phyloP scores from a whole-genome alignment of 345 rosid genomes.

The Rhodamnia rubescens region DNA sequence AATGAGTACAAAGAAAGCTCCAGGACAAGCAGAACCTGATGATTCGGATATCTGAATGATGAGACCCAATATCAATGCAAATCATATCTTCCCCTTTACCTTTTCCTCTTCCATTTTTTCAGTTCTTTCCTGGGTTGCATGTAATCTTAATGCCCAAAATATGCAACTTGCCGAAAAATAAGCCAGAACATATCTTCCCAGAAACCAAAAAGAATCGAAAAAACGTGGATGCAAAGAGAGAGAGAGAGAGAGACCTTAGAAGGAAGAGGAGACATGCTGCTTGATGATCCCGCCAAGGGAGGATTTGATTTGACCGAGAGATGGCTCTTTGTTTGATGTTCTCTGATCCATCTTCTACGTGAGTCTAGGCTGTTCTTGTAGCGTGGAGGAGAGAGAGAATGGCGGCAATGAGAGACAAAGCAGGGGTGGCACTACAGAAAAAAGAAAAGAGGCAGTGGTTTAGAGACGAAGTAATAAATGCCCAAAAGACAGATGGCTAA shows the following conservation, averaged over 20 bases:
- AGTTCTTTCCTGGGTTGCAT: not conserved
- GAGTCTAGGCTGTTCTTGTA: not conserved
- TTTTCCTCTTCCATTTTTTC: not conserved
- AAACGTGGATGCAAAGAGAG: not conserved
- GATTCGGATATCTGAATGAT: not conserved
- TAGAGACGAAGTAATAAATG: not conserved
- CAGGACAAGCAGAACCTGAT: not conserved
- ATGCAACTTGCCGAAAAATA: not conserved
- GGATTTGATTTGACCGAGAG: not conserved
- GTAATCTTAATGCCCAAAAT: not conserved
- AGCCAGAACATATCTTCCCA: not conserved
- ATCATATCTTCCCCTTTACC: not conserved
- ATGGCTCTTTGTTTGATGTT: not conserved
- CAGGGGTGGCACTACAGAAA: not conserved
- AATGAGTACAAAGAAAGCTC: not conserved
- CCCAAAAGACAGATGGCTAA: not conserved
- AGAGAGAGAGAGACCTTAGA: not conserved
- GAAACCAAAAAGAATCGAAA: not conserved
- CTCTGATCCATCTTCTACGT: not conserved
- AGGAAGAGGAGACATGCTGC: not conserved
- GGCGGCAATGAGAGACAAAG: not conserved
- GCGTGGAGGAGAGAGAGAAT: not conserved
- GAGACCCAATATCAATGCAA: not conserved
- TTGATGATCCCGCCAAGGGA: not conserved
- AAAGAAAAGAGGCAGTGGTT: not conserved